Percentiles rank a stretch among this genome's conserved stretches.
phyloP scores from a whole-genome alignment of 2,329 filamentous ascomycete species.

The Triangularia verruculosa region DNA sequence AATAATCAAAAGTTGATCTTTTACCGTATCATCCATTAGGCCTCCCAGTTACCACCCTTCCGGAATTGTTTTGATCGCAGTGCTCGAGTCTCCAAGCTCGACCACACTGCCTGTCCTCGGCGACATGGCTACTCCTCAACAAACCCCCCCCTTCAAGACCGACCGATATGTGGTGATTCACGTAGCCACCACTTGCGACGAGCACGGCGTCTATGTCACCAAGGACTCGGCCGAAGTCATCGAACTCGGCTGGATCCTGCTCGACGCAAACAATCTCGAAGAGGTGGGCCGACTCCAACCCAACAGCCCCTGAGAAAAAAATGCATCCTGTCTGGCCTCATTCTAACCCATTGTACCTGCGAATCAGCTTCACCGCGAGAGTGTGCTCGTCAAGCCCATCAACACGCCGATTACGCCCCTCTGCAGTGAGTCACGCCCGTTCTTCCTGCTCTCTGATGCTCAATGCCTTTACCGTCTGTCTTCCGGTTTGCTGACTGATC shows the following conservation, averaged over 20 bases:
- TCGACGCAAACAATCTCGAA: conserved; percentile 86
- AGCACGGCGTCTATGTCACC: conserved; percentile 98
- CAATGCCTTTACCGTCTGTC: conserved; percentile 2
- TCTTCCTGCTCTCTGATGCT: conserved; percentile 10
- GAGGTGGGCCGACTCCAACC: conserved; percentile 62
- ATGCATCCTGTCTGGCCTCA: conserved; percentile 1
- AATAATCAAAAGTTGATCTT: not conserved
- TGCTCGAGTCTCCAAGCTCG: not conserved
- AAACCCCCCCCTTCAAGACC: conserved; percentile 64
- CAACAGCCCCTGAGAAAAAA: conserved; percentile 13
- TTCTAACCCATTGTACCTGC: conserved; percentile 22
- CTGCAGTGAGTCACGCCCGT: conserved; percentile 80
- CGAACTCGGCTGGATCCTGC: conserved; percentile 95
- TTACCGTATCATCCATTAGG: conserved; percentile 14
- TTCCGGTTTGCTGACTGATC: conserved; percentile 25
- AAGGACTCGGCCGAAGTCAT: conserved; percentile 99
- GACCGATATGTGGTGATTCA: conserved; percentile 98
- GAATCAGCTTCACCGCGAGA: conserved; percentile 83
- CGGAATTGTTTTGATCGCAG: not conserved
- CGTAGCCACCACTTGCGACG: conserved; percentile 97
- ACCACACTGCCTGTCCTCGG: conserved; percentile 5
- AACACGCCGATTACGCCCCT: conserved; percentile 98
- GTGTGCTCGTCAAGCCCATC: conserved; percentile 94
- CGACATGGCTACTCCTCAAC: conserved; percentile 44
- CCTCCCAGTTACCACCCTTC: not conserved